Evolutionary conservation across 306 rosid species (phyloP).

Genomic region (Mimosa pudica): DNA sequence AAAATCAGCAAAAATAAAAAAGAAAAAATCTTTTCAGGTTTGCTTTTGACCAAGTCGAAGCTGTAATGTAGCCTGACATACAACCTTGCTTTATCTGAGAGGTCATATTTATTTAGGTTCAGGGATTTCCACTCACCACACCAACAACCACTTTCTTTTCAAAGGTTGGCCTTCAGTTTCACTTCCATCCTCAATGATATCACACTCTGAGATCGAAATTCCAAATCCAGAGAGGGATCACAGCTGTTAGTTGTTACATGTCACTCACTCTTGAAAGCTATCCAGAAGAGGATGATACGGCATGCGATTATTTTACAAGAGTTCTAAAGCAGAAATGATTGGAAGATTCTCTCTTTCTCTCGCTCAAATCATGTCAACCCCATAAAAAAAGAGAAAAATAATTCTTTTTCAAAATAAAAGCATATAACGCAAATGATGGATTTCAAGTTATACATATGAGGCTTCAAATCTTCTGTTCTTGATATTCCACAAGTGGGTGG

Average conservation of each 20-base stretch:
- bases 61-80: conserved; percentile 41
- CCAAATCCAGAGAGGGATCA: conserved; percentile 5
- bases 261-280: conserved; percentile 34
- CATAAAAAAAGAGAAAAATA: background rate
- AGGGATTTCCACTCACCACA: conserved; percentile 33
- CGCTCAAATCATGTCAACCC: conserved; percentile 48
- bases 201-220: conserved; percentile 5
- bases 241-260: conserved; percentile 36
- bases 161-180: conserved; percentile 25
- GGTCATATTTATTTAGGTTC: conserved; percentile 38
- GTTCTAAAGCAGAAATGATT: conserved; percentile 47
- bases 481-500: conserved; percentile 39
- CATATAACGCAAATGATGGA: conserved; percentile 2
- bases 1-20: conserved; percentile 7
- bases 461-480: conserved; percentile 30
- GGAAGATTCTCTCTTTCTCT: conserved; percentile 38
- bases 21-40: conserved; percentile 30
- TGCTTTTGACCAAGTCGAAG: conserved; percentile 62
- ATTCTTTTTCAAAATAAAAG: conserved; percentile 17
- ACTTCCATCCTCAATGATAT: conserved; percentile 26
- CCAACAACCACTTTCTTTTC: conserved; percentile 39
- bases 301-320: conserved; percentile 17
- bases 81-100: conserved; percentile 41
- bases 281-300: conserved; percentile 26
- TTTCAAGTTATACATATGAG: conserved; percentile 22